Base-by-base conservation (phyloP, 768 basidiomycete genomes). In the Pleurotus tuber-regium region DNA sequence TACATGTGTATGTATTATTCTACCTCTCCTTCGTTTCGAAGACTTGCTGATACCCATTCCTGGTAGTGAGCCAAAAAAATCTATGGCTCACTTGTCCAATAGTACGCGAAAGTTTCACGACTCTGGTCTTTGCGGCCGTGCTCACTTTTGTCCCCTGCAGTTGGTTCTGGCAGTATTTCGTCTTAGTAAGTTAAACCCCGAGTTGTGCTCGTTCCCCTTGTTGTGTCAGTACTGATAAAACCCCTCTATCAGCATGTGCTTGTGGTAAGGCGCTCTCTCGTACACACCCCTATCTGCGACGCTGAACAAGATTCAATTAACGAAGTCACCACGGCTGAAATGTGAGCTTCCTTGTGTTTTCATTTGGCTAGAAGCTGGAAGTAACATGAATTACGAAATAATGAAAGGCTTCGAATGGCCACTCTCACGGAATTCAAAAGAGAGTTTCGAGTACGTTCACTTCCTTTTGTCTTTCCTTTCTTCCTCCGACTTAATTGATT, bases 31-130 rank as follows among this genome's bases (percentile, higher is more conserved):
- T 18, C 14, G 7, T 4, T 38, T 7, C 36, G 12, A 6, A 16
- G 6, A 8, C 12, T 6, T 6, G 12, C 19, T 5, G 14, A 7
- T 18, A 16, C 4, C 11, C 19, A n/a, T n/a, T n/a, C n/a, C n/a
- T n/a, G n/a, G n/a, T 29, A 55, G 59, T 66, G 19, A 65, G 65
- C 61, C 56, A 54, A 16, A 57, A 42, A n/a, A 62, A 59, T 35
- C 61, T 56, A 56, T 50, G 53, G 16, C 39, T 65, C 41, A 54
- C 58, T 1, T 23, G 56, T 2, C 64, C 64, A n/a, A n/a, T n/a
- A n/a, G n/a, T n/a, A n/a, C n/a, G n/a, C n/a, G n/a, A n/a, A n/a
- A n/a, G n/a, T n/a, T n/a, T n/a, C n/a, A n/a, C n/a, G n/a, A n/a
- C n/a, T n/a, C n/a, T n/a, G n/a, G n/a, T n/a, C n/a, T n/a, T n/a